Evolutionary conservation across 179 eudicot species (phyloP).

Genomic region (Spinacia oleracea): DNA sequence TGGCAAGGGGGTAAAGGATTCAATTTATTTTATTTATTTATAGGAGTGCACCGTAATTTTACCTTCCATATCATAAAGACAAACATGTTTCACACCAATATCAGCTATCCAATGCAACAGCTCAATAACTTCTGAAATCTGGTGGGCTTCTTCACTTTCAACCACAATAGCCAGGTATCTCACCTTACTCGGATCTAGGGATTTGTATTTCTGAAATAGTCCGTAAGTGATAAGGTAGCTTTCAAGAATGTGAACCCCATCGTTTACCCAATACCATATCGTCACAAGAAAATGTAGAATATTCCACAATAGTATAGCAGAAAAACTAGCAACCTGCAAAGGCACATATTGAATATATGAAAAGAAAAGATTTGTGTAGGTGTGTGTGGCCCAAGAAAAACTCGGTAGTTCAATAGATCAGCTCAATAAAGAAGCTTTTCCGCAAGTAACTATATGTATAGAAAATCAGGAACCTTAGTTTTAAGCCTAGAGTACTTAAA

Average conservation of each 20-base stretch:
- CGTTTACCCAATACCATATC: constrained; percentile 42
- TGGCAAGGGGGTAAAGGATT: neutral
- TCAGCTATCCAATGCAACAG: constrained; percentile 63
- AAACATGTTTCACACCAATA: constrained; percentile 72
- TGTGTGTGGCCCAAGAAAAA: neutral
- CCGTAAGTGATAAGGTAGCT: constrained; percentile 61
- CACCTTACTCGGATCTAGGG: constrained; percentile 56
- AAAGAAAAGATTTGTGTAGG: neutral
- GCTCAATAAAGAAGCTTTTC: neutral
- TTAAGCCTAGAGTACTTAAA: neutral
- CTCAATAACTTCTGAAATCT: constrained; percentile 53
- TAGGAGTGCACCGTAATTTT: constrained; percentile 10
- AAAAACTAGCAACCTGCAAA: constrained; percentile 54
- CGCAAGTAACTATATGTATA: neutral
- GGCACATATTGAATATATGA: constrained; percentile 1
- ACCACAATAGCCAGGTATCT: constrained; percentile 73
- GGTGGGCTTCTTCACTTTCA: constrained; percentile 80
- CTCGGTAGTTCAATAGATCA: neutral
- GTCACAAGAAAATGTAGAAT: constrained; percentile 54
- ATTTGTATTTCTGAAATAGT: constrained; percentile 39
- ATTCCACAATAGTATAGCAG: constrained; percentile 51
- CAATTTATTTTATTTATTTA: neutral
- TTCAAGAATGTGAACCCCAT: constrained; percentile 44
- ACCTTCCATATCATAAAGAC: constrained; percentile 89
- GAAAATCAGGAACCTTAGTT: neutral